Conservation (phyloP, 192 early-diverging fungal species). For the Backusella luteola region DNA sequence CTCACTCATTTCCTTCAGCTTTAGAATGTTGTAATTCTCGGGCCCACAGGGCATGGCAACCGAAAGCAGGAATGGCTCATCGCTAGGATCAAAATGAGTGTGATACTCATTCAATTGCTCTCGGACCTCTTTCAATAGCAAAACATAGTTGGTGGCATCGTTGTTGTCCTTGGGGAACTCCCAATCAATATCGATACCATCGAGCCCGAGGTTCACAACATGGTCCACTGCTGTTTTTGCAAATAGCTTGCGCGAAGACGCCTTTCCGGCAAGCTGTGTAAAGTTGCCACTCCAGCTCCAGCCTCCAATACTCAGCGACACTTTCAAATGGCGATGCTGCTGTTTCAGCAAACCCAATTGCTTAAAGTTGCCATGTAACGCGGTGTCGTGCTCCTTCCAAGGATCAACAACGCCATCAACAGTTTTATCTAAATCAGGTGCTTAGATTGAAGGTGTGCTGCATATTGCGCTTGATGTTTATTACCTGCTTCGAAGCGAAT, state of each 20-base stretch:
- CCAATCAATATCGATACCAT: slow-evolving; percentile 75
- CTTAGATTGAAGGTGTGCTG: too few species aligned
- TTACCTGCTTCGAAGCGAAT: slow-evolving; percentile 44
- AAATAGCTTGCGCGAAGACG: slow-evolving; percentile 57
- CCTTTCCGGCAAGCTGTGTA: slow-evolving; percentile 54
- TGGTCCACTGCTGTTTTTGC: slow-evolving; percentile 48
- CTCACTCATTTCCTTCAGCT: slow-evolving; percentile 58
- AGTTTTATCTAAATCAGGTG: slow-evolving; percentile 20
- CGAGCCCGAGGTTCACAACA: slow-evolving; percentile 48
- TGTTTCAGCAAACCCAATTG: slow-evolving; percentile 69
- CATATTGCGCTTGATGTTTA: neutral
- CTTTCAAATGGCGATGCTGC: slow-evolving; percentile 64
- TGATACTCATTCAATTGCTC: slow-evolving; percentile 60
- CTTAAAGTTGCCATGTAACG: slow-evolving; percentile 60
- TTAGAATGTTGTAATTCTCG: slow-evolving; percentile 59
- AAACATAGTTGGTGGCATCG: slow-evolving; percentile 82
- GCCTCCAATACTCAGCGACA: slow-evolving; percentile 74
- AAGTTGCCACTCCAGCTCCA: slow-evolving; percentile 81
- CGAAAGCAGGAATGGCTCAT: slow-evolving; percentile 54
- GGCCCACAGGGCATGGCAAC: slow-evolving; percentile 70
- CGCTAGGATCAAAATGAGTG: slow-evolving; percentile 24
- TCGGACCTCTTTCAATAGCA: slow-evolving; percentile 73
- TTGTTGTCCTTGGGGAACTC: slow-evolving; percentile 76
- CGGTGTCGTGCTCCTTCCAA: slow-evolving; percentile 55
- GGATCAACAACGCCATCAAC: slow-evolving; percentile 48